Percentiles rank a stretch among this genome's conserved stretches.
Evolutionary conservation across 768 basidiomycete species (phyloP).

Genomic region (Pleurotus ostreatus): DNA sequence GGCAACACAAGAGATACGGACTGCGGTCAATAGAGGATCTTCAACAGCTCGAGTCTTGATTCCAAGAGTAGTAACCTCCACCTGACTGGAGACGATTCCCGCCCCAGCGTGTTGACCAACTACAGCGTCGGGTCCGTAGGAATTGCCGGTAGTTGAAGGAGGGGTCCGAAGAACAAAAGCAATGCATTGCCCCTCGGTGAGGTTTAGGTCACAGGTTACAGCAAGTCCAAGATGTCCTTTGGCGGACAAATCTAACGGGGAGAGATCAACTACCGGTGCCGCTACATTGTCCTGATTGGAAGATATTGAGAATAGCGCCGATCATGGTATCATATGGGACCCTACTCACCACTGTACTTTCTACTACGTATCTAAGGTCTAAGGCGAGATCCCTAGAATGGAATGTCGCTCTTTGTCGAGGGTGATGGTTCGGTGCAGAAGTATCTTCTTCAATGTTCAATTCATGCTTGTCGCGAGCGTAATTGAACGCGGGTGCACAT

Average conservation of each 20-base stretch:
- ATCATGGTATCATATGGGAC: too few species aligned
- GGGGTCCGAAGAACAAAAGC: constrained; percentile 81
- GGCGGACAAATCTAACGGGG: constrained; percentile 57
- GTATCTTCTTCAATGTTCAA: constrained; percentile 52
- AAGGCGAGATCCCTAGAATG: constrained; percentile 52
- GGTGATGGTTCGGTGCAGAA: constrained; percentile 20
- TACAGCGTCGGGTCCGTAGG: not conserved
- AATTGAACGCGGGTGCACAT: constrained; percentile 96
- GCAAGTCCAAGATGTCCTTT: constrained; percentile 76
- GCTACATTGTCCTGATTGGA: constrained; percentile 34
- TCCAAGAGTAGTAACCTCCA: constrained; percentile 22
- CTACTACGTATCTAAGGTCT: constrained; percentile 75
- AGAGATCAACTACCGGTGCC: constrained; percentile 51
- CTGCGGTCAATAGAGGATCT: constrained; percentile 73
- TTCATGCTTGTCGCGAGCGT: constrained; percentile 74
- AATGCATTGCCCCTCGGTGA: constrained; percentile 86
- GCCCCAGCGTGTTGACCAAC: too few species aligned
- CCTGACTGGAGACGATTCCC: not conserved
- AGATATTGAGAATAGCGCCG: constrained; percentile 1
- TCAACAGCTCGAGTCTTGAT: constrained; percentile 40
- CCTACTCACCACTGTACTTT: constrained; percentile 36
- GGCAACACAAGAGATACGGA: constrained; percentile 13
- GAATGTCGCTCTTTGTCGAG: constrained; percentile 60
- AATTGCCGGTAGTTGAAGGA: constrained; percentile 23
- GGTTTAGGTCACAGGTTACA: constrained; percentile 51